phyloP scores from a whole-genome alignment of 176 grass and related monocot species.

The maize (Zea mays) region DNA sequence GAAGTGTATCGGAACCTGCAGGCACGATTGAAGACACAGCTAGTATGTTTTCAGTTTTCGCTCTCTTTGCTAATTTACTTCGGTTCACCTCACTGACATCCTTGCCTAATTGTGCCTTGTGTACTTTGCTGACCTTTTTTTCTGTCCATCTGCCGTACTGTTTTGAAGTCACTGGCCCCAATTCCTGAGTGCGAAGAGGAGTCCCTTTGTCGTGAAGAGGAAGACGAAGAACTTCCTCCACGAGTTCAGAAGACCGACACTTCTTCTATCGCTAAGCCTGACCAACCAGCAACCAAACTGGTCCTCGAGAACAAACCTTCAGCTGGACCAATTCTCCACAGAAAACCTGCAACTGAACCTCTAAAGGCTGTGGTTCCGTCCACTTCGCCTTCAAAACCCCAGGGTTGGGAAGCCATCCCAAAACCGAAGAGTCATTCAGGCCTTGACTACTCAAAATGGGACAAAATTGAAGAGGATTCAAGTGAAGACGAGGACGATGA shows the following conservation, averaged over 20 bases:
- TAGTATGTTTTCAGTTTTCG: conserved; percentile 56
- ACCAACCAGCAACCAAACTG: conserved; percentile 17
- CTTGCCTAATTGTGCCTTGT: neutral
- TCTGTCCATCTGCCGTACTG: neutral
- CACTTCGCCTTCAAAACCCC: conserved; percentile 33
- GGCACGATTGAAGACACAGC: conserved; percentile 81
- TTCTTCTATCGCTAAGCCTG: neutral
- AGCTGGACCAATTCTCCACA: neutral
- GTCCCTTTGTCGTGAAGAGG: conserved; percentile 55
- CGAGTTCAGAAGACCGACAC: conserved; percentile 31
- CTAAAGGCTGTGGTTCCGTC: conserved; percentile 20
- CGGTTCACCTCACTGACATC: conserved; percentile 10
- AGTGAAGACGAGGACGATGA: conserved; percentile 86
- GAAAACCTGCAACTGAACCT: conserved; percentile 31
- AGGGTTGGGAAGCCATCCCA: conserved; percentile 61
- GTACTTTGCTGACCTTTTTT: conserved; percentile 19
- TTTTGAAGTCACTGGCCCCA: conserved; percentile 73
- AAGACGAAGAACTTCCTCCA: conserved; percentile 43
- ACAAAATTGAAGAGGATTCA: conserved; percentile 76
- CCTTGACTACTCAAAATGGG: conserved; percentile 95
- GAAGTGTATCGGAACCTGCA: conserved; percentile 84
- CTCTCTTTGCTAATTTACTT: neutral
- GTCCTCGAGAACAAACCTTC: neutral
- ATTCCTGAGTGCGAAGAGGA: conserved; percentile 93
- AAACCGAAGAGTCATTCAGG: conserved; percentile 94